Base-by-base conservation (phyloP, 2,329 filamentous ascomycete genomes). In the Microthyrium microscopicum region DNA sequence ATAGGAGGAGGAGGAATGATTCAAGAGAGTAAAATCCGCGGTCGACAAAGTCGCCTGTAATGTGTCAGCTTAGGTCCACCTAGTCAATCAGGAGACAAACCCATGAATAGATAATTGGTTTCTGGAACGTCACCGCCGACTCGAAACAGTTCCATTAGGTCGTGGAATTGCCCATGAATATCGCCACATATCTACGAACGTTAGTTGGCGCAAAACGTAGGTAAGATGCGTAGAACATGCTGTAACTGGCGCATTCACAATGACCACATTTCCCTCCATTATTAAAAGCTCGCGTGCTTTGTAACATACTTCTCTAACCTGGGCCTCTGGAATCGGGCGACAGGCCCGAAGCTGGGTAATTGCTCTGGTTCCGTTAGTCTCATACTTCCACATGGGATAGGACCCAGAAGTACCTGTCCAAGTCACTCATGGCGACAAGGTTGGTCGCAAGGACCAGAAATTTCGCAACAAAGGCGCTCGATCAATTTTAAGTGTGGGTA, bases 1-100 rank as follows among this genome's bases (percentile, higher is more conserved):
- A 93, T 34, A 98, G 72, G 8, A 98, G 75, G 35, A 98, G 79
- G 40, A 94, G 75, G 52, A 98, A 94, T 4, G 85, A 89, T 60
- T 98, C 87, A 46, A 98, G 75, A 2, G 83, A 93, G 62, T 95
- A 98, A 66, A 94, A 98, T 38, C 87, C 87, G 42, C 87, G 81
- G 56, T 98, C 87, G 51, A 98, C 87, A 48, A 94, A 98, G 57
- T 98, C 87, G 52, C 87, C 78, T 83, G 42, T 5, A 6, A 12
- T 15, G n/a, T 29, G 34, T 42, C 26, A 41, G n/a, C 17, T 11
- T 20, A 34, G 17, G 11, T 9, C 21, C 15, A 7, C 18, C 7
- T 19, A 6, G 11, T 12, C 7, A 26, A 16, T 25, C 6, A 3
- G 20, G 17, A 33, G 8, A 20, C 57, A 29, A 64, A 81, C 77